phyloP scores from a whole-genome alignment of 75 land plant species.

The Adiantum capillusveneris region DNA sequence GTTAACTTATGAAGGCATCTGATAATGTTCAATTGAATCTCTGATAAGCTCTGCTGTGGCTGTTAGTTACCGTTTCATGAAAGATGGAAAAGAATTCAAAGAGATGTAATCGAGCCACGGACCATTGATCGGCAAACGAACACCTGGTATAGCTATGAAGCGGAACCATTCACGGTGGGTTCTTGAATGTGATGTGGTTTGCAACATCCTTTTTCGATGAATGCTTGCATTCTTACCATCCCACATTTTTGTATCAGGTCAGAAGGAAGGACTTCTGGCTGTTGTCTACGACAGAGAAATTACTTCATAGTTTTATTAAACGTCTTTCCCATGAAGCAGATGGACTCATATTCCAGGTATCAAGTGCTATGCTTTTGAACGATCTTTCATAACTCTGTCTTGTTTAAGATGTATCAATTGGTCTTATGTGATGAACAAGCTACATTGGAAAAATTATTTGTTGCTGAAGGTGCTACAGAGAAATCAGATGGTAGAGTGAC shows the following conservation, averaged over 20 bases:
- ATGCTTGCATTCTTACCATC: background rate
- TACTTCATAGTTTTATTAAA: conserved; percentile 74
- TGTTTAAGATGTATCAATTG: no score
- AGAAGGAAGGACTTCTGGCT: conserved; percentile 86
- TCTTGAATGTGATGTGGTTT: no score
- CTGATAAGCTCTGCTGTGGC: no score
- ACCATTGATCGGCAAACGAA: conserved; percentile 38
- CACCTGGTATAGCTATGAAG: conserved; percentile 57
- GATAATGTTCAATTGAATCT: no score
- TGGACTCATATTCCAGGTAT: conserved; percentile 98
- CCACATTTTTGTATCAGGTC: conserved; percentile 34
- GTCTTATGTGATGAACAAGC: no score
- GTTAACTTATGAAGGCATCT: no score
- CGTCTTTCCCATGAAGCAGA: conserved; percentile 81
- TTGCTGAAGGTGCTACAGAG: no score
- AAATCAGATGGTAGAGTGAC: no score
- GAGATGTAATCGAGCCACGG: conserved; percentile 78
- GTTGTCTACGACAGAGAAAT: conserved; percentile 64
- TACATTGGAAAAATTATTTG: no score
- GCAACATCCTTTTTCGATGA: no score
- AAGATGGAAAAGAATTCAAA: conserved; percentile 78
- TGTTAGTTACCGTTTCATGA: conserved; percentile 68
- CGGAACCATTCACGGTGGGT: conserved; percentile 72
- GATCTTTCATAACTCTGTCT: no score
- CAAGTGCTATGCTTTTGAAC: no score